phyloP scores from a whole-genome alignment of 306 rosid species.

The Cyclanthera cordifolia region DNA sequence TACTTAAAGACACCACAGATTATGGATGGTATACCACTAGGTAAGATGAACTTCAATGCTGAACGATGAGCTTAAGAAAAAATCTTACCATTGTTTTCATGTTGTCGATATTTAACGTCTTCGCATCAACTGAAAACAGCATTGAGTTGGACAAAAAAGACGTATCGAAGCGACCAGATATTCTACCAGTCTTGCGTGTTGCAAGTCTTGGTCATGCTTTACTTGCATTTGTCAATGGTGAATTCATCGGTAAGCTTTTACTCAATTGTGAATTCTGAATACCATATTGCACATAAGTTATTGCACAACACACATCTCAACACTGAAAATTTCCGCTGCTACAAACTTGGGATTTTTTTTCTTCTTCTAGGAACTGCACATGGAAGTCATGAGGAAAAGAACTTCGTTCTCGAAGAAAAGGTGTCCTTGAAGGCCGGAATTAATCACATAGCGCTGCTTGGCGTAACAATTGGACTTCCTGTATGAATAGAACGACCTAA shows the following conservation, averaged over 20 bases:
- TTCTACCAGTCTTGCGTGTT: slow-evolving; percentile 37
- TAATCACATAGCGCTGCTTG: slow-evolving; percentile 45
- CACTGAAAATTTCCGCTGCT: neutral
- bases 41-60: slow-evolving; percentile 21
- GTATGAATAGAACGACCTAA: slow-evolving; percentile 35
- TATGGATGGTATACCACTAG: slow-evolving; percentile 78
- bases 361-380: slow-evolving; percentile 45
- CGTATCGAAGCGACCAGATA: slow-evolving; percentile 30
- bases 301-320: neutral
- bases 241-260: slow-evolving; percentile 42
- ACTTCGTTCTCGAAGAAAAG: slow-evolving; percentile 30
- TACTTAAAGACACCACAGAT: slow-evolving; percentile 65
- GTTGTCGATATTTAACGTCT: neutral
- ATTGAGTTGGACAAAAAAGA: slow-evolving; percentile 33
- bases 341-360: neutral
- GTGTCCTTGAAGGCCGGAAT: slow-evolving; percentile 32
- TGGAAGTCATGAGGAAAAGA: slow-evolving; percentile 53
- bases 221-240: slow-evolving; percentile 47
- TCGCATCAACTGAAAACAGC: slow-evolving; percentile 27
- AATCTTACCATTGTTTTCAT: neutral
- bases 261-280: too few relatives aligned
- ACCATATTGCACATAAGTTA: too few relatives aligned
- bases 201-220: slow-evolving; percentile 67
- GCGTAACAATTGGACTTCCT: slow-evolving; percentile 53
- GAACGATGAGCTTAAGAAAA: neutral